These are phyloP conservation scores for Apiospora kogelbergensis DNA, from an alignment of 2,329 filamentous ascomycete species.

Conservation along the genomic window DNA sequence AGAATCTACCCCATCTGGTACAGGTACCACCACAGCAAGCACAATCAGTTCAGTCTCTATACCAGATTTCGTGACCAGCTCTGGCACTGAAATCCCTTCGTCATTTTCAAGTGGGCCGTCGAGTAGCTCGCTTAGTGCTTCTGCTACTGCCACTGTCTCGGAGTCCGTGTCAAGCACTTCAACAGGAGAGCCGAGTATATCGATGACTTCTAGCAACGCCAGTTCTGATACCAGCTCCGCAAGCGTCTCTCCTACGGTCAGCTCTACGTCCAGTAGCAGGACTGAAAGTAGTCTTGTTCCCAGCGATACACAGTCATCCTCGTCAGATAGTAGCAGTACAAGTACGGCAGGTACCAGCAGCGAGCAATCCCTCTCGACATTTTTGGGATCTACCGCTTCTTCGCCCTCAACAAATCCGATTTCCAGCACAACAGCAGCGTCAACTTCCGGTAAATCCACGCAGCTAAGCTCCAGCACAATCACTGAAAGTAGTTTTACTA, in stretches of 20 bases:
- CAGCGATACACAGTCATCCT: background rate
- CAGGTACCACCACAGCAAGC: background rate
- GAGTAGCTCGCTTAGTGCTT: background rate
- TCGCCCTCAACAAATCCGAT: background rate
- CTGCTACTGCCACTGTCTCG: background rate
- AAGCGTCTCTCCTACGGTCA: background rate
- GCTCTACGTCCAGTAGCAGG: background rate
- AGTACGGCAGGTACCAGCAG: background rate
- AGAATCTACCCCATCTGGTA: background rate
- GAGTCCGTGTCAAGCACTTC: background rate
- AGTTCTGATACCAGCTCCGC: background rate
- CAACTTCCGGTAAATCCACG: background rate
- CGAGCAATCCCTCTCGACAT: background rate
- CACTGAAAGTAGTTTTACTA: background rate
- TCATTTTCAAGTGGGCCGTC: background rate
- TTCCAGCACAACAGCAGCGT: background rate
- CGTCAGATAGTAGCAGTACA: background rate
- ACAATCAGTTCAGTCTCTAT: background rate
- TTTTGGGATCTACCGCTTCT: background rate
- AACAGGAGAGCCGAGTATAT: background rate
- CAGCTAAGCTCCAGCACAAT: background rate
- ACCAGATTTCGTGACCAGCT: background rate
- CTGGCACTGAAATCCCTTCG: background rate
- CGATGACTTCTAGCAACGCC: background rate
- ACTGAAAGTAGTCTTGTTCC: background rate